Percentiles rank a stretch among this genome's conserved stretches.
phyloP scores from a whole-genome alignment of 495 filamentous ascomycete species.

The Aspergillus egyptiacus region DNA sequence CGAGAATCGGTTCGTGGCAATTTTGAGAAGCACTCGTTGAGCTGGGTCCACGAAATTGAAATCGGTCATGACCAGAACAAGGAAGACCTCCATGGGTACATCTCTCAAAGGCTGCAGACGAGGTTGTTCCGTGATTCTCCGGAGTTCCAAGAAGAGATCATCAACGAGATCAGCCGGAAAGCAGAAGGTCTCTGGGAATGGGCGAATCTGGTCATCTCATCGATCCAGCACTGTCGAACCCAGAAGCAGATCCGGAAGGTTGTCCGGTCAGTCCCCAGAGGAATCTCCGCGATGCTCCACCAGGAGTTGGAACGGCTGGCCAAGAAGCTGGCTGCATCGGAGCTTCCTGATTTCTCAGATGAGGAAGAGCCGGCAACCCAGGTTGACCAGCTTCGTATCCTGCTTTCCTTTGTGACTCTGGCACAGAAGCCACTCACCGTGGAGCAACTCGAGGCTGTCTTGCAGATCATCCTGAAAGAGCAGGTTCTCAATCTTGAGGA shows the following conservation, averaged over 20 bases:
- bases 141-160: conserved; percentile 7
- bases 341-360: not conserved
- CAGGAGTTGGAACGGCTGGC: conserved; percentile 14
- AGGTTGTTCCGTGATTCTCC: conserved; percentile 4
- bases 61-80: conserved; percentile 9
- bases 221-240: conserved; percentile 9
- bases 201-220: conserved; percentile 19
- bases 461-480: not conserved
- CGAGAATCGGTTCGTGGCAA: conserved; percentile 10
- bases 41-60: conserved; percentile 7
- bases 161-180: conserved; percentile 1
- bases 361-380: not conserved
- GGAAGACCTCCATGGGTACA: conserved; percentile 11
- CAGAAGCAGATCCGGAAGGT: conserved; percentile 15
- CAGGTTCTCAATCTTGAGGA: conserved; percentile 2
- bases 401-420: conserved; percentile 13
- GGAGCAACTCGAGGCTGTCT: conserved; percentile 1
- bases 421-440: conserved; percentile 10
- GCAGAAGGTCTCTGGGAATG: conserved; percentile 22
- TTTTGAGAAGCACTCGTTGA: conserved; percentile 11
- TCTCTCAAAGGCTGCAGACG: conserved; percentile 7
- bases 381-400: conserved; percentile 9
- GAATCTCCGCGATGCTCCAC: conserved; percentile 13
- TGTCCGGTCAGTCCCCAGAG: conserved; percentile 8
- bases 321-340: conserved; percentile 4